These are phyloP conservation scores for Ambrosia artemisiifolia DNA, from an alignment of 129 eudicot genomes.

Conservation along the genomic window DNA sequence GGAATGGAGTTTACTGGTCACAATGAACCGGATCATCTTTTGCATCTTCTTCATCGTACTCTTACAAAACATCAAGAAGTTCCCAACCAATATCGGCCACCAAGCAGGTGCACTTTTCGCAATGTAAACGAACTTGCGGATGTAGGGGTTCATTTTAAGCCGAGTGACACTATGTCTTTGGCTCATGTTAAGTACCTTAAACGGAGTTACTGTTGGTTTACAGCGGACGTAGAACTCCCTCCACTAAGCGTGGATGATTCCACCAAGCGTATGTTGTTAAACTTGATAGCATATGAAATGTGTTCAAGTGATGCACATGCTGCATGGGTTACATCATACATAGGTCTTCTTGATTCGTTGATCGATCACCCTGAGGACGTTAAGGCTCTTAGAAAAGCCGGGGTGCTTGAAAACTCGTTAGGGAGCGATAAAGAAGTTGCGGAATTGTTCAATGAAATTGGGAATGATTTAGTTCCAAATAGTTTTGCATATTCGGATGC, in stretches of 20 bases:
- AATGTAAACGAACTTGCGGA: constrained; percentile 26
- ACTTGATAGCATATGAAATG: constrained; percentile 46
- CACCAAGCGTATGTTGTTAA: constrained; percentile 34
- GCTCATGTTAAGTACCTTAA: not conserved
- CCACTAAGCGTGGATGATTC: constrained; percentile 28
- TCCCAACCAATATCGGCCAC: not conserved
- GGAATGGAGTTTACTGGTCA: not conserved
- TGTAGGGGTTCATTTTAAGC: constrained; percentile 34
- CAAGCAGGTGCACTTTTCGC: constrained; percentile 24
- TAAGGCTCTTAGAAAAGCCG: constrained; percentile 18
- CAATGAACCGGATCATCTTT: not conserved
- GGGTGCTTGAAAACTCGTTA: constrained; percentile 20
- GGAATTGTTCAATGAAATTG: constrained; percentile 25
- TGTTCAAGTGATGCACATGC: constrained; percentile 21
- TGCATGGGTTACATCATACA: constrained; percentile 35
- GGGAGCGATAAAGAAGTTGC: constrained; percentile 38
- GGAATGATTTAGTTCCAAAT: constrained; percentile 17
- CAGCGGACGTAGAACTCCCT: constrained; percentile 27
- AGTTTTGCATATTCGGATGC: constrained; percentile 7
- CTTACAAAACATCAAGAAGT: not conserved
- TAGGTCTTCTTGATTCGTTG: constrained; percentile 38
- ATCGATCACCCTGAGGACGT: constrained; percentile 35
- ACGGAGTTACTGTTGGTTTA: not conserved
- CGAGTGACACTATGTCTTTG: constrained; percentile 9
- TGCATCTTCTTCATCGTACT: constrained; percentile 1